Percentiles rank a stretch among this genome's conserved stretches.
Evolutionary conservation across 192 early-diverging fungal genomes (phyloP).

Genomic region (Pilaira anomala): DNA sequence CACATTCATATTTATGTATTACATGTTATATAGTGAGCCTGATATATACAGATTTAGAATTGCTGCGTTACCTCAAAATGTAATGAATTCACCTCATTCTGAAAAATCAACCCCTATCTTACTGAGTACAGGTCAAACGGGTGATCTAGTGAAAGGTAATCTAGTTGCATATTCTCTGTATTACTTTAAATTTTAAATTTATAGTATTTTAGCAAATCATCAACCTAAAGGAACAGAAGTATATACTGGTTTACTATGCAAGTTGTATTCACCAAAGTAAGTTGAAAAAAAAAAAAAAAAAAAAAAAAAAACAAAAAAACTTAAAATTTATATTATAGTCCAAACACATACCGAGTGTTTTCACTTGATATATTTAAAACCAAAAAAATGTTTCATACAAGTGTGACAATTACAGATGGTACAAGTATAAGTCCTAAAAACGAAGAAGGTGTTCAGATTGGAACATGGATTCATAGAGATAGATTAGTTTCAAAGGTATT

Average conservation of each 20-base stretch:
- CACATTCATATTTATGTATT: not conserved
- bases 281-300: not conserved
- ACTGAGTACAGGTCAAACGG: constrained; percentile 9
- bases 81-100: constrained; percentile 22
- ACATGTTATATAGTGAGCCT: constrained; percentile 20
- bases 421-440: not conserved
- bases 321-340: not conserved
- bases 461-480: constrained; percentile 11
- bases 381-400: not conserved
- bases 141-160: constrained; percentile 18
- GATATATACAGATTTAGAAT: constrained; percentile 21
- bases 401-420: constrained; percentile 12
- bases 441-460: not conserved
- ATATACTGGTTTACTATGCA: constrained; percentile 10
- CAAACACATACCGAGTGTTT: constrained; percentile 16
- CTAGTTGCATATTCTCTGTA: constrained; percentile 1
- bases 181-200: no score
- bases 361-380: constrained; percentile 13
- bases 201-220: constrained; percentile 1
- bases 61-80: constrained; percentile 2
- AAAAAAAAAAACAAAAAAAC: no score
- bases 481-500: not conserved
- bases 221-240: constrained; percentile 16
- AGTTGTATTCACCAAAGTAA: constrained; percentile 22
- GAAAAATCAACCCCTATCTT: constrained; percentile 3